Conservation (phyloP, 208 protist species). For the Zelonia costaricensis region DNA sequence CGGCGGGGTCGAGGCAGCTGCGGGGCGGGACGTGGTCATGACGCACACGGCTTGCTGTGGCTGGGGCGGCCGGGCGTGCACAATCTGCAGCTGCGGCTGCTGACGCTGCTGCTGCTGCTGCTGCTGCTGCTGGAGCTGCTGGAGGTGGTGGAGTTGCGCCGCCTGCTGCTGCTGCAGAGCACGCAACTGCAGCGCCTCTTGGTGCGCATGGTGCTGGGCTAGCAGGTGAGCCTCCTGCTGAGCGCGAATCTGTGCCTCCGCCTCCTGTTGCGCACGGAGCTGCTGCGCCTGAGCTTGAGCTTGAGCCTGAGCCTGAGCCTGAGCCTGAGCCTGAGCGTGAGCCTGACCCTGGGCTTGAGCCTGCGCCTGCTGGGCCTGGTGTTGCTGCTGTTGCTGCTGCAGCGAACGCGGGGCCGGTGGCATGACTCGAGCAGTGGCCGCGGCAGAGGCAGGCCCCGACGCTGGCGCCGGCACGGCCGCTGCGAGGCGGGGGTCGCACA, state of each 20-base stretch:
- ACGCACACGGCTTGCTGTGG: conserved; percentile 17
- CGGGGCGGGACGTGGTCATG: conserved; percentile 3
- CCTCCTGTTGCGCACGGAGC: neutral
- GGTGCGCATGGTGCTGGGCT: neutral
- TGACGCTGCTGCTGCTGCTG: conserved; percentile 5
- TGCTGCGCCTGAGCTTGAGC: neutral
- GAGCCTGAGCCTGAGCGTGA: no score
- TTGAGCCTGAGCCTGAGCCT: no score
- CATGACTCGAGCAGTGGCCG: conserved; percentile 20
- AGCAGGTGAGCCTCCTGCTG: conserved; percentile 1
- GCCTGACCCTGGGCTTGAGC: no score
- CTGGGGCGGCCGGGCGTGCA: conserved; percentile 9
- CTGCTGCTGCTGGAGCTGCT: conserved; percentile 3
- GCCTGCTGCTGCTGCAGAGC: neutral
- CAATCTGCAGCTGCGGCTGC: neutral
- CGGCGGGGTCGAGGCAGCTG: neutral
- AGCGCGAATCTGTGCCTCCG: neutral
- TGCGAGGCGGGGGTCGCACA: neutral
- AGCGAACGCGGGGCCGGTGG: conserved; percentile 27
- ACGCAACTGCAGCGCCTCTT: neutral
- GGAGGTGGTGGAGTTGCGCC: neutral
- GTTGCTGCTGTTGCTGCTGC: conserved; percentile 10
- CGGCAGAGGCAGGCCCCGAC: neutral
- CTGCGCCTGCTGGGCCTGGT: neutral
- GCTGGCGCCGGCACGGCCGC: no score